Percentiles rank a stretch among this genome's conserved stretches.
Conservation (phyloP, 768 basidiomycete species). For the Pleurotus eryngii region DNA sequence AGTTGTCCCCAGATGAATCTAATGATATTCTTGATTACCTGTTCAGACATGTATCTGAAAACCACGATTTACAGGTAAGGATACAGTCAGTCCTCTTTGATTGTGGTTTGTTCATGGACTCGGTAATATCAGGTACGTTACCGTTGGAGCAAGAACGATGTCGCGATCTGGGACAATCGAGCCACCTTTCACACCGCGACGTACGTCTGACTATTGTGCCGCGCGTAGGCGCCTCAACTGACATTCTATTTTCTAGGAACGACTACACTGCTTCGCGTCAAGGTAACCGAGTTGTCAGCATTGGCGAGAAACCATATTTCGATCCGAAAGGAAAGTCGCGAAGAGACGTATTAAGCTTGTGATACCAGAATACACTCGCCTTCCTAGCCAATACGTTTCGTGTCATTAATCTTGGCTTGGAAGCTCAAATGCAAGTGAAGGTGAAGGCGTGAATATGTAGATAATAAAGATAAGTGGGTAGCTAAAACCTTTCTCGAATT, state of each 20-base stretch:
- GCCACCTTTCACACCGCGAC: slow-evolving; percentile 46
- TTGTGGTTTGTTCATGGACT: neutral
- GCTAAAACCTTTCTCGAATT: no score
- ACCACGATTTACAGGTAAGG: slow-evolving; percentile 51
- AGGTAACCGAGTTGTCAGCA: slow-evolving; percentile 51
- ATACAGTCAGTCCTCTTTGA: neutral
- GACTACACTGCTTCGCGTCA: slow-evolving; percentile 33
- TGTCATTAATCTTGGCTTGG: no score
- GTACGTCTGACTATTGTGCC: slow-evolving; percentile 18
- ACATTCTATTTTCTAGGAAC: slow-evolving; percentile 18
- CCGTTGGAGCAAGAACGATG: slow-evolving; percentile 48
- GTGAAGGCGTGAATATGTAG: no score
- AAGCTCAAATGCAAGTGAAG: no score
- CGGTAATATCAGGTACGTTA: slow-evolving; percentile 34
- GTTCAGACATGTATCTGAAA: slow-evolving; percentile 47
- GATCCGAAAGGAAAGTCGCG: slow-evolving; percentile 37
- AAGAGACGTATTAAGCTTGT: slow-evolving; percentile 23
- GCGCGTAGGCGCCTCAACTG: neutral
- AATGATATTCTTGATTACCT: slow-evolving; percentile 46
- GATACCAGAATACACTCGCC: no score
- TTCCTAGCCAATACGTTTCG: no score
- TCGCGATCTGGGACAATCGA: slow-evolving; percentile 65
- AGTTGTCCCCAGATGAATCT: slow-evolving; percentile 51
- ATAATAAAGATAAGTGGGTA: no score
- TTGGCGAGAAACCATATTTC: slow-evolving; percentile 52